Base-by-base conservation (phyloP, 768 basidiomycete species). In the Botryobasidium botryosum region DNA sequence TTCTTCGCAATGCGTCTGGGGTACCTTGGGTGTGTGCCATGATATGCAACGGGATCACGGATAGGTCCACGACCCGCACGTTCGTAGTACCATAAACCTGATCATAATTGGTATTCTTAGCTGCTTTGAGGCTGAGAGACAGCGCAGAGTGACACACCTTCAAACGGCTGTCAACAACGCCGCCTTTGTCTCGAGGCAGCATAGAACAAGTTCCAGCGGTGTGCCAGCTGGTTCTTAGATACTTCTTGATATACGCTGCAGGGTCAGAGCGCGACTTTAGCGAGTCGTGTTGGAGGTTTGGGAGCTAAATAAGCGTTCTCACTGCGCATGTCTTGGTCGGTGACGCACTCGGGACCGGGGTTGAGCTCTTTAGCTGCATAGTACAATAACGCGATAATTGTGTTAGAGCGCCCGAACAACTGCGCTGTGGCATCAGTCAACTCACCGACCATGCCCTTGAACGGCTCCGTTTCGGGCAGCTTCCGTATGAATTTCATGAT, bases 21-120 rank as follows among this genome's bases (percentile, higher is more conserved):
- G 17, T 33, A 39, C 37, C 21, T 39, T 48, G 47, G 20, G 32
- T 28, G 24, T 72, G 70, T 3, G 65, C 62, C 4, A 63, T 62
- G 42, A 73, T 57, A 38, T 71, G 71, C 41, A 73, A 53, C 2
- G 74, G 72, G 6, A 72, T 55, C 40, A 74, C 59, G 3, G 71
- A 72, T 15, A 73, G 40, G 51, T 56, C 55, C 26, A 48, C 56
- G 28, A 64, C 60, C 47, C 64, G 53, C 20, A 66, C 37, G 53
- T 66, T 66, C 45, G 50, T 23, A 3, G 61, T 58, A 21, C 65
- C 65, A 50, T 65, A 62, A 0, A 66, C 64, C 24, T 52, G 50
- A n/a, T n/a, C n/a, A n/a, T 21, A 33, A 17, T 8, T 33, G 31
- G 8, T 33, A 17, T 17, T 33, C 31, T 8, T 8, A 33, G 17